Percentiles rank a stretch among this genome's conserved stretches.
These are phyloP conservation scores for Trichoderma brevicompactum DNA, from an alignment of 2,329 filamentous ascomycete genomes.

Conservation along the genomic window DNA sequence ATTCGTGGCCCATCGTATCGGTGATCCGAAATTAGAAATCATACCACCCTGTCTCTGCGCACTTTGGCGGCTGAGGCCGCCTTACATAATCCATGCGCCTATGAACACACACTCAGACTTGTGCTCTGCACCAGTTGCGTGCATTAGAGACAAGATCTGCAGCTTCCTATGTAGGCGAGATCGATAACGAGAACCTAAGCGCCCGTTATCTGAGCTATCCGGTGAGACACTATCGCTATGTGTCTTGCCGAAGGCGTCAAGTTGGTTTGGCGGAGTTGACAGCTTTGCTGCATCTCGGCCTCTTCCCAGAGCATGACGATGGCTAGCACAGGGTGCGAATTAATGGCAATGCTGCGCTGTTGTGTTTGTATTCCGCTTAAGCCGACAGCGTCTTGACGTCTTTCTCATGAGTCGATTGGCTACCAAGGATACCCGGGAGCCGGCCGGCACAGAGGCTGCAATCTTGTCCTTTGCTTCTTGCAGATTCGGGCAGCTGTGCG, in stretches of 20 bases:
- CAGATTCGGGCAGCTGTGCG: neutral
- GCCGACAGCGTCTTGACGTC: neutral
- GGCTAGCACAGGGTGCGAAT: neutral
- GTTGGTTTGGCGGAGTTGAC: neutral
- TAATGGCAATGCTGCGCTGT: neutral
- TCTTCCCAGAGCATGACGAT: neutral
- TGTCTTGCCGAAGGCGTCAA: conserved; percentile 11
- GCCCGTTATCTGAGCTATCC: conserved; percentile 13
- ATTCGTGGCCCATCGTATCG: conserved; percentile 17
- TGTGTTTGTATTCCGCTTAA: neutral
- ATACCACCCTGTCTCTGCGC: conserved; percentile 5
- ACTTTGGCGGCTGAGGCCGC: neutral
- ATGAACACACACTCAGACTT: neutral
- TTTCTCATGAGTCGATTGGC: neutral
- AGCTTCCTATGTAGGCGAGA: neutral
- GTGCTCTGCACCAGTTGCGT: conserved; percentile 8
- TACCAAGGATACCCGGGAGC: conserved; percentile 3
- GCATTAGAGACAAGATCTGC: conserved; percentile 5
- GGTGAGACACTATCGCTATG: neutral
- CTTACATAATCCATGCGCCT: conserved; percentile 12
- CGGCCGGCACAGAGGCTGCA: neutral
- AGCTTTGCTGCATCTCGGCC: neutral
- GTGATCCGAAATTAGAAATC: conserved; percentile 27
- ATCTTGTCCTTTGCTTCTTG: neutral
- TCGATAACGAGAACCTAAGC: conserved; percentile 11